Conservation (phyloP, 176 grass and related monocot species). For the Coix lacrymajobi region DNA sequence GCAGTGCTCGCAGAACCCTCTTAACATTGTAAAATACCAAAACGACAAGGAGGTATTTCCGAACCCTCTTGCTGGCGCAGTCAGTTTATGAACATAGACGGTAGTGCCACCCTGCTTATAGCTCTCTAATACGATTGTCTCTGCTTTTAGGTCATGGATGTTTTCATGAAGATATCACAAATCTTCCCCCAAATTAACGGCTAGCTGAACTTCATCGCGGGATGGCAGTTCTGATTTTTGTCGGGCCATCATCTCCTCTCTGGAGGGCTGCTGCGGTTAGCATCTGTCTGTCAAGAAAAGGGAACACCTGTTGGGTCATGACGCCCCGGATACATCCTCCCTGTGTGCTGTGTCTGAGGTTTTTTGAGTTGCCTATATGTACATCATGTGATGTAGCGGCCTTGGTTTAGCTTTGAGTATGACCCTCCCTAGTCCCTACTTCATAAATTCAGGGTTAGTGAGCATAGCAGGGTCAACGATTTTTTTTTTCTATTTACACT, state of each 20-base stretch:
- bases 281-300: slow-evolving; percentile 16
- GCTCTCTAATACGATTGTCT: neutral
- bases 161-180: slow-evolving; percentile 95
- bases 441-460: slow-evolving; percentile 3
- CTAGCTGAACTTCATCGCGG: slow-evolving; percentile 27
- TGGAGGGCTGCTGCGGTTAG: neutral
- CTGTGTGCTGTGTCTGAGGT: neutral
- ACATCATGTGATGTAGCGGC: slow-evolving; percentile 2
- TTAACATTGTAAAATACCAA: slow-evolving; percentile 97
- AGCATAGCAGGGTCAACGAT: neutral
- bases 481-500: neutral
- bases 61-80: neutral
- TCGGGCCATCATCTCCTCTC: slow-evolving; percentile 11
- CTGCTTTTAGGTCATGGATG: slow-evolving; percentile 85
- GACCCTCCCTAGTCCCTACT: neutral
- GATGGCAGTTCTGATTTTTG: slow-evolving; percentile 45
- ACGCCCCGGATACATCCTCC: neutral
- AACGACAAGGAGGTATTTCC: slow-evolving; percentile 87
- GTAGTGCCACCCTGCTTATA: neutral
- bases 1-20: slow-evolving; percentile 96
- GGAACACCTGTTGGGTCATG: neutral
- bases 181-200: slow-evolving; percentile 88
- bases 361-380: slow-evolving; percentile 8
- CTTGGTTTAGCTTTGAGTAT: slow-evolving; percentile 11
- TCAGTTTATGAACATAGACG: neutral